phyloP scores from a whole-genome alignment of 139 green algal genomes.

The Astrephomene gubernaculifera region DNA sequence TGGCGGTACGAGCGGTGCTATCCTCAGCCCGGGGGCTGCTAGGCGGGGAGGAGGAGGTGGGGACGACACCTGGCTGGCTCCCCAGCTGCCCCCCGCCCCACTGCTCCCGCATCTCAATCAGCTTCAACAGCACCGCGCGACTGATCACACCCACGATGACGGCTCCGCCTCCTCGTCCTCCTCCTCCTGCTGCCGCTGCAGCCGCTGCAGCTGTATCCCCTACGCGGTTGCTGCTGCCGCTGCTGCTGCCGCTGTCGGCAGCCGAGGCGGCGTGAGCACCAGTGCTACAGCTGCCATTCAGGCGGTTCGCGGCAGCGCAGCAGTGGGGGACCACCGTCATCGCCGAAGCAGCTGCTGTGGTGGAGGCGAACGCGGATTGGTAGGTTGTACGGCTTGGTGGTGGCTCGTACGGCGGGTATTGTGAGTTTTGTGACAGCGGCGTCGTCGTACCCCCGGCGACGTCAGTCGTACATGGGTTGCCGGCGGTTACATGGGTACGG shows the following conservation, averaged over 20 bases:
- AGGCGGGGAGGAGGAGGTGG: too few species aligned
- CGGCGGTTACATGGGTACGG: too few species aligned
- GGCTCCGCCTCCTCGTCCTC: background rate
- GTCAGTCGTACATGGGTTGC: too few species aligned
- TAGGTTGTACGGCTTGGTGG: background rate
- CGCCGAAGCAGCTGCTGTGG: background rate
- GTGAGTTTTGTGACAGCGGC: too few species aligned
- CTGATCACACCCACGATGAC: slow-evolving; percentile 33
- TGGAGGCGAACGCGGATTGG: background rate
- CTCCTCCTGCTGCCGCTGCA: background rate
- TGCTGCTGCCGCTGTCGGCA: background rate
- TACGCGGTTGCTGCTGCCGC: background rate
- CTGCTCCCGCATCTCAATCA: slow-evolving; percentile 27
- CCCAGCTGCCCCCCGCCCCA: too few species aligned
- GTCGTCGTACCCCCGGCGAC: too few species aligned
- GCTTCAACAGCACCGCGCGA: slow-evolving; percentile 26
- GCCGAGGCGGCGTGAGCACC: background rate
- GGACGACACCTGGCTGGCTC: too few species aligned
- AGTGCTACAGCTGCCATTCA: background rate
- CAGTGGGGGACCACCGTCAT: too few species aligned
- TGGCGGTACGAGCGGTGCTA: too few species aligned
- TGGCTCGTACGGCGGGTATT: too few species aligned
- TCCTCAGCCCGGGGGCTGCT: too few species aligned
- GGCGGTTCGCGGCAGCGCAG: background rate
- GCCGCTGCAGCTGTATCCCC: background rate